A percentile compares a stretch with the other conserved stretches of the same genome.
phyloP scores from a whole-genome alignment of 768 basidiomycete genomes.

The Russula virescens region DNA sequence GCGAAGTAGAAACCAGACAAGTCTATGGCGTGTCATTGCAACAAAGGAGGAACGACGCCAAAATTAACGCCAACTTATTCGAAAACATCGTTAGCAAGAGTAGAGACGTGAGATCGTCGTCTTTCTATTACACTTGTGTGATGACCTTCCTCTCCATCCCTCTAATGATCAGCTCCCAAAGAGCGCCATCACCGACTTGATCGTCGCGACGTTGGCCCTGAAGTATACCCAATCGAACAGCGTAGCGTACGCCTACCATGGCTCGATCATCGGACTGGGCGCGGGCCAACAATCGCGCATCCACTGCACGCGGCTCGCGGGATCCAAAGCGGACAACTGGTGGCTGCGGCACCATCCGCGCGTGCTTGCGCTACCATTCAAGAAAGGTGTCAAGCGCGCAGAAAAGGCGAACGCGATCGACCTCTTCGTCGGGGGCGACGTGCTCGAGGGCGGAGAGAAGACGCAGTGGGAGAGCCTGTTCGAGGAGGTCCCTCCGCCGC shows the following conservation, averaged over 20 bases:
- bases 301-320: constrained; percentile 97
- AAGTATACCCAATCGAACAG: constrained; percentile 99
- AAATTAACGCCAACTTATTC: constrained; percentile 78
- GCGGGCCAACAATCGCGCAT: constrained; percentile 99
- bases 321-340: constrained; percentile 98
- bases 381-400: constrained; percentile 94
- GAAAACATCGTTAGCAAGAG: constrained; percentile 84
- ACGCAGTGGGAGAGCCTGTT: constrained; percentile 89
- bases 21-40: constrained; percentile 90
- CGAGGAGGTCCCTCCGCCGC: constrained; percentile 56
- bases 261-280: constrained; percentile 91
- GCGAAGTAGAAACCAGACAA: constrained; percentile 84
- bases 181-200: constrained; percentile 80
- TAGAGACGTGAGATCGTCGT: constrained; percentile 55
- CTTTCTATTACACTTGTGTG: background rate
- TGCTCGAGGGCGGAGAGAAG: constrained; percentile 83
- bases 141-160: background rate
- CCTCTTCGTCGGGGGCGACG: constrained; percentile 87
- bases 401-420: constrained; percentile 99
- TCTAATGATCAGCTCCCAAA: constrained; percentile 53
- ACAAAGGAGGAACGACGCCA: constrained; percentile 85
- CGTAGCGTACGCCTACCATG: constrained; percentile 90
- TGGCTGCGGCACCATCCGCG: constrained; percentile 97
- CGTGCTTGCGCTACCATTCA: constrained; percentile 90
- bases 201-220: constrained; percentile 92